phyloP scores from a whole-genome alignment of 1,139 yeast species.

The Suhomyces wounanorum region DNA sequence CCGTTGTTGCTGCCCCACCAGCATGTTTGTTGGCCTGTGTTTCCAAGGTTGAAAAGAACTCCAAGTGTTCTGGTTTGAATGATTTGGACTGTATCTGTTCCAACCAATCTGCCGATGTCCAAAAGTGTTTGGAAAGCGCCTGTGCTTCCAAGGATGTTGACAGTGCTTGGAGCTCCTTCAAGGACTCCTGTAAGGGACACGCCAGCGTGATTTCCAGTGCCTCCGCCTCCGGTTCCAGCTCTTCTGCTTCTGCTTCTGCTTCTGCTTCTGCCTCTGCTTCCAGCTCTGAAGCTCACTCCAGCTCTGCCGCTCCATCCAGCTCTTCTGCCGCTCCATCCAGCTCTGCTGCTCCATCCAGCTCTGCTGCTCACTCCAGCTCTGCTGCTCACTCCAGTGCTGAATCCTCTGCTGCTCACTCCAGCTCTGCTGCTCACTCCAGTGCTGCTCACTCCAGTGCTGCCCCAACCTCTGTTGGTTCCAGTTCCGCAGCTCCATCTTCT shows the following conservation, averaged over 20 bases:
- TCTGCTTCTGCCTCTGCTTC: slow-evolving; percentile 26
- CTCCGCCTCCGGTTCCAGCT: slow-evolving; percentile 23
- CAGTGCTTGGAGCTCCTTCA: slow-evolving; percentile 59
- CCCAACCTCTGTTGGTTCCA: slow-evolving; percentile 1
- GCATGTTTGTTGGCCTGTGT: slow-evolving; percentile 92
- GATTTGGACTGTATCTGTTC: slow-evolving; percentile 69
- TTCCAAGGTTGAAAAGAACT: slow-evolving; percentile 59
- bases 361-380: slow-evolving; percentile 11
- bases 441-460: background rate
- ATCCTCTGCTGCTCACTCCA: slow-evolving; percentile 5
- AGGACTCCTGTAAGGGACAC: slow-evolving; percentile 52
- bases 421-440: slow-evolving; percentile 4
- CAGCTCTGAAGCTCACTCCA: slow-evolving; percentile 18
- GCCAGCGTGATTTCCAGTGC: slow-evolving; percentile 27
- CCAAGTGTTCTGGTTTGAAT: slow-evolving; percentile 58
- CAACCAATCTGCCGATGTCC: slow-evolving; percentile 49
- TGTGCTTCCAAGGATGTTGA: slow-evolving; percentile 67
- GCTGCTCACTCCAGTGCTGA: background rate
- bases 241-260: slow-evolving; percentile 33
- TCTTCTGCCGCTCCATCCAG: slow-evolving; percentile 17
- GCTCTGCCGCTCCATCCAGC: slow-evolving; percentile 19
- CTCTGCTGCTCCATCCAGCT: slow-evolving; percentile 16
- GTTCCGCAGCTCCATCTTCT: slow-evolving; percentile 9
- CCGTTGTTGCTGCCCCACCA: slow-evolving; percentile 74
- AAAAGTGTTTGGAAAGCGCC: slow-evolving; percentile 58